These are phyloP conservation scores for Biscutella laevigata DNA, from an alignment of 441 rosid species.

Conservation along the genomic window DNA sequence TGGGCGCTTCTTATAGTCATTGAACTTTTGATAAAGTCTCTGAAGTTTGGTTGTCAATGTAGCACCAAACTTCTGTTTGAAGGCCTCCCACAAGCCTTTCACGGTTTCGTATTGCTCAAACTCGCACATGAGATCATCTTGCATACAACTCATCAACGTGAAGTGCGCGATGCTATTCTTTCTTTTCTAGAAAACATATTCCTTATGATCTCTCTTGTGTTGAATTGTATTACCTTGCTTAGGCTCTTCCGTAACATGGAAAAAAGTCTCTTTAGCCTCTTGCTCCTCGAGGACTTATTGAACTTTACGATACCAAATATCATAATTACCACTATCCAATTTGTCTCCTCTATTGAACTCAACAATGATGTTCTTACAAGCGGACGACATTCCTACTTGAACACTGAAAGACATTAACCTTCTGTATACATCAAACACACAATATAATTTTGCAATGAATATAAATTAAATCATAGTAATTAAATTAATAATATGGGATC, in stretches of 20 bases:
- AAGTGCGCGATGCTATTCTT: too few species aligned
- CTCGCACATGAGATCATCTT: slow-evolving; percentile 10
- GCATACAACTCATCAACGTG: not conserved
- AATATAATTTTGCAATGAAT: not conserved
- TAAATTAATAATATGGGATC: not conserved
- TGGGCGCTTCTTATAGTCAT: not conserved
- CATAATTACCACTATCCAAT: not conserved
- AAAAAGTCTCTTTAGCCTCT: not conserved
- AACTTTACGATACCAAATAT: not conserved
- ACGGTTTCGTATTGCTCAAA: not conserved
- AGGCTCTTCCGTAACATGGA: not conserved
- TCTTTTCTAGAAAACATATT: too few species aligned
- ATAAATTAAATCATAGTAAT: not conserved
- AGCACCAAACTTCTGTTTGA: not conserved
- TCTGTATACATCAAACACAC: not conserved
- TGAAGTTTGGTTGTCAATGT: not conserved
- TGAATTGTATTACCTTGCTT: not conserved
- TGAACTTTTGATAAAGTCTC: not conserved
- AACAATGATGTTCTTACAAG: not conserved
- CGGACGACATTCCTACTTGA: not conserved
- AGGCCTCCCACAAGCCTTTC: not conserved
- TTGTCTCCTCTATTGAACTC: not conserved
- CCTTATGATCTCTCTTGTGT: not conserved
- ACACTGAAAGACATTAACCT: not conserved
- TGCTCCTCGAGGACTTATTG: not conserved